Conservation (phyloP, 768 basidiomycete genomes). For the Termitomyces sp. region DNA sequence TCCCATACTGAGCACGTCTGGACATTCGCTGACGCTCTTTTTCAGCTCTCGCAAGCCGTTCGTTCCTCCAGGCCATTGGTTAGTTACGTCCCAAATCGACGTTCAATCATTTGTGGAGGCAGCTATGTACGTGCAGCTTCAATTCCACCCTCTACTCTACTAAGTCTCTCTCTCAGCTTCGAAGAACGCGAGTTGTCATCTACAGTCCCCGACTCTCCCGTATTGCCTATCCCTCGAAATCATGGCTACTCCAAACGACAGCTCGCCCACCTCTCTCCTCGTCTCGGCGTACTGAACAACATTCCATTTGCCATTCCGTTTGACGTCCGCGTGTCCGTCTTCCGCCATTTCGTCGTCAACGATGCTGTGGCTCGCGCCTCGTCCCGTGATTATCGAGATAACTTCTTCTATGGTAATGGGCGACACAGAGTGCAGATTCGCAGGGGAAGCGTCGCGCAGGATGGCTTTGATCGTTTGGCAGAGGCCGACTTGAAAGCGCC, state of each 20-base stretch:
- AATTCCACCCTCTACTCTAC: not conserved
- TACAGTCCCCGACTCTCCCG: constrained; percentile 10
- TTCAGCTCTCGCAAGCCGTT: constrained; percentile 81
- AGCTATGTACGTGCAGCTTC: constrained; percentile 57
- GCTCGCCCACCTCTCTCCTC: constrained; percentile 73
- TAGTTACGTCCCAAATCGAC: constrained; percentile 51
- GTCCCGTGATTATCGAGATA: not conserved
- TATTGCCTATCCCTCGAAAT: not conserved
- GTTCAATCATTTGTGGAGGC: constrained; percentile 77
- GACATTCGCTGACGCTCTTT: constrained; percentile 1
- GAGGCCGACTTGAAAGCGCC: constrained; percentile 80
- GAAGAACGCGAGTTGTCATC: constrained; percentile 61
- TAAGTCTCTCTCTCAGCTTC: constrained; percentile 35
- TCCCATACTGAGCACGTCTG: not conserved
- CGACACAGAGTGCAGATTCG: constrained; percentile 55
- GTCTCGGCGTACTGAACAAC: constrained; percentile 89
- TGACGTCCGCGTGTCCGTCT: constrained; percentile 85
- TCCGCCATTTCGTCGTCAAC: constrained; percentile 76
- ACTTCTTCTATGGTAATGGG: not conserved
- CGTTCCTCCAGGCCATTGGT: constrained; percentile 83
- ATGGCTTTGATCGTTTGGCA: constrained; percentile 83
- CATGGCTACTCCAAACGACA: constrained; percentile 57
- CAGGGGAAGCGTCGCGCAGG: constrained; percentile 79
- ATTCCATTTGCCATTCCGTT: constrained; percentile 96
- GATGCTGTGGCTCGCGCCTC: constrained; percentile 39